Conservation (phyloP, 345 rosid species). For the Hevea brasiliensis region DNA sequence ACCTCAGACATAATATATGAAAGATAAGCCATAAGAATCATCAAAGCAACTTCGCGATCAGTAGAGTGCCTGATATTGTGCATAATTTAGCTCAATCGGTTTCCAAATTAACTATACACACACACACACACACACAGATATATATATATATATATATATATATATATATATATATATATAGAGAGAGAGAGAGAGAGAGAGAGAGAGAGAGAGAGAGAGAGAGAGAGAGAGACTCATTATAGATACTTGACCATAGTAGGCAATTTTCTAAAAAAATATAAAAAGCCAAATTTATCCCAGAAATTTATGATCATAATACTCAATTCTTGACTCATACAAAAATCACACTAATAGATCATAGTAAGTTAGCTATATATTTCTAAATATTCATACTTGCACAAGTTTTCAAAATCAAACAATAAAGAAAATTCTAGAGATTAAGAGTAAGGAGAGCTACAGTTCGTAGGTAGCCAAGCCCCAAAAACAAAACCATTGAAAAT, state of each 20-base stretch:
- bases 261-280: neutral
- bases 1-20: conserved; percentile 91
- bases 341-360: neutral
- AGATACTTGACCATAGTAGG: neutral
- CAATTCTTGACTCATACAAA: neutral
- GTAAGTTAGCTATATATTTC: neutral
- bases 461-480: neutral
- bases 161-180: too few relatives aligned
- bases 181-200: too few relatives aligned
- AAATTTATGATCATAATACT: too few relatives aligned
- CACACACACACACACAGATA: too few relatives aligned
- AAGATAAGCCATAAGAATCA: conserved; percentile 94
- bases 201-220: conserved; percentile 2
- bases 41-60: conserved; percentile 87
- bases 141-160: too few relatives aligned
- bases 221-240: neutral
- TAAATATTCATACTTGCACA: neutral
- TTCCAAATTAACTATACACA: too few relatives aligned
- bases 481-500: neutral
- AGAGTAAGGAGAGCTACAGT: neutral
- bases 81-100: conserved; percentile 6
- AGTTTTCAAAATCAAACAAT: neutral
- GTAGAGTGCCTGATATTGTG: conserved; percentile 71
- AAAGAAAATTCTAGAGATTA: neutral
- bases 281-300: neutral